Evolutionary conservation across 2,329 filamentous ascomycete genomes (phyloP).

Genomic region (Didymellaceae sp.): DNA sequence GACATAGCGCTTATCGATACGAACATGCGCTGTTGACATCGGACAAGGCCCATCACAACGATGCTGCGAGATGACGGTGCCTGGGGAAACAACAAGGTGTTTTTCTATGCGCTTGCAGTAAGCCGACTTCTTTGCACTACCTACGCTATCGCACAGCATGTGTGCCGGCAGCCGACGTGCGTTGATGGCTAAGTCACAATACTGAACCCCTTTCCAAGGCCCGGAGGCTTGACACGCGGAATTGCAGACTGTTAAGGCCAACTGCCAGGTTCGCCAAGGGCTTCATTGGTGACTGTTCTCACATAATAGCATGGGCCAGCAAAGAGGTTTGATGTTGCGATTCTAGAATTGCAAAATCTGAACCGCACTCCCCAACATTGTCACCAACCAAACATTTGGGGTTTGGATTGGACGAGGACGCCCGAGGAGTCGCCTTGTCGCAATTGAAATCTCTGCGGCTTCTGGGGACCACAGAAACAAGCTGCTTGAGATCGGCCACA

Average conservation of each 20-base stretch:
- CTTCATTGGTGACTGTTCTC: conserved; percentile 23
- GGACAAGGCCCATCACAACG: not conserved
- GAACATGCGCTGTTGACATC: conserved; percentile 18
- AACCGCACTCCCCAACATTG: conserved; percentile 5
- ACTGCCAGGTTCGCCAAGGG: conserved; percentile 36
- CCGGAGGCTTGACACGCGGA: conserved; percentile 20
- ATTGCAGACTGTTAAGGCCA: conserved; percentile 29
- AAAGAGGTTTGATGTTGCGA: conserved; percentile 3
- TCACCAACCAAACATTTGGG: conserved; percentile 15
- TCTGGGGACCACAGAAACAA: conserved; percentile 19
- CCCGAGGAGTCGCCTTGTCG: conserved; percentile 22
- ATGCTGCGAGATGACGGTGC: conserved; percentile 9
- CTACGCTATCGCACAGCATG: not conserved
- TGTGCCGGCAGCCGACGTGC: not conserved
- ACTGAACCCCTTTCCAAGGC: conserved; percentile 36
- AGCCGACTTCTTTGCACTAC: conserved; percentile 1
- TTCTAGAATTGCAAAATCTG: conserved; percentile 15
- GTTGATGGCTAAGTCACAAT: conserved; percentile 14
- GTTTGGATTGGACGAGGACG: conserved; percentile 17
- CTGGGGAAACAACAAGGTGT: not conserved
- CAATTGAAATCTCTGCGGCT: conserved; percentile 32
- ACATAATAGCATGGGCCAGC: conserved; percentile 1
- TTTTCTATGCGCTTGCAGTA: conserved; percentile 9
- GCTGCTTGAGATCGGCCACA: conserved; percentile 23
- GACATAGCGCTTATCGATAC: conserved; percentile 27